Base-by-base conservation (phyloP, 2,329 filamentous ascomycete species). In the Paracamarosporium sp. region DNA sequence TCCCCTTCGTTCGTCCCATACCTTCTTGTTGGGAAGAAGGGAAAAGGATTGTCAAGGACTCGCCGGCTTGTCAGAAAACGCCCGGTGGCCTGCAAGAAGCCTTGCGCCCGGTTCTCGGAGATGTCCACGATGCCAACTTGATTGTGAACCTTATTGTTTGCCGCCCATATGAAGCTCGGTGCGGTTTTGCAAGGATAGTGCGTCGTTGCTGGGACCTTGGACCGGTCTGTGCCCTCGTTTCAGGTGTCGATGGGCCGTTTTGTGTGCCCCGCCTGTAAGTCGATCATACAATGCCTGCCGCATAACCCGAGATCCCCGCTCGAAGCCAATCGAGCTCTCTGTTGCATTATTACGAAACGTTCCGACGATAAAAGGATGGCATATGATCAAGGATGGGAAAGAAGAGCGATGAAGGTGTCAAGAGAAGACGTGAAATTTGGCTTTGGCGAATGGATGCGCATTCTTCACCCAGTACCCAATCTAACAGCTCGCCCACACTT, bases 201-300 rank as follows among this genome's bases (percentile, higher is more conserved):
- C 20, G 40, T 45, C 40, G 40, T 45, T 31, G 50, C 40, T 30
- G 13, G 1, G 30, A 20, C 30, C 40, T 3, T 13, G n/a, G 13
- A 15, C 8, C 15, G 40, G 40, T 30, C 31, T 22, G 28, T 45
- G 41, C 50, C 17, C 12, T 13, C 22, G 50, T 53, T 53, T 53
- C 50, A 53, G 50, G 30, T 27, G 50, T 44, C 28, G 28, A 38
- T 15, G 40, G 31, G 13, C 6, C 30, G 46, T 48, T 36, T 48
- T 24, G 22, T 13, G 17, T 48, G 46, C n/a, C 33, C 30, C 17
- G 33, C 46, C 25, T 35, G 27, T 3, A n/a, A 35, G 41, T 27
- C 31, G 38, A 35, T 53, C 40, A 35, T 9, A 45, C 50, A 31
- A 24, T 36, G 4, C 38, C 20, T 36, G 28, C 36, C 40, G 38